Percentiles rank a stretch among this genome's conserved stretches.
Conservation (phyloP, 495 filamentous ascomycete species). For the Collariella sp. region DNA sequence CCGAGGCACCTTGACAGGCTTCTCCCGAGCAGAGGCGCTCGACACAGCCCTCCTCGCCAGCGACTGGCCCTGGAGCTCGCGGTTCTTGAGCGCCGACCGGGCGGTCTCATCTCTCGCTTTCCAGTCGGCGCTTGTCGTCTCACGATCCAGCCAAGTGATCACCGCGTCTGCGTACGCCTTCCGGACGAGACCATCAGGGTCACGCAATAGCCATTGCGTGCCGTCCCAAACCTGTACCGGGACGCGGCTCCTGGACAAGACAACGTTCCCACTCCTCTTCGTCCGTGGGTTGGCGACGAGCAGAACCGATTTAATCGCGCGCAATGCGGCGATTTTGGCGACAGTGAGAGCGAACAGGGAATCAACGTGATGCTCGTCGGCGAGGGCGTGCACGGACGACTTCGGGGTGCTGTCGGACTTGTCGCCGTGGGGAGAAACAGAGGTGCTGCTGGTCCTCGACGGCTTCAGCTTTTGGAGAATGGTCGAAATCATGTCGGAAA, state of each 20-base stretch:
- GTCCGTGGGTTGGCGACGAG: conserved; percentile 62
- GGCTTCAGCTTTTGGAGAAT: conserved; percentile 71
- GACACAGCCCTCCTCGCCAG: conserved; percentile 58
- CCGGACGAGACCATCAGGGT: conserved; percentile 64
- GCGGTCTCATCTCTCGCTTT: conserved; percentile 48
- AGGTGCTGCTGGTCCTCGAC: conserved; percentile 32
- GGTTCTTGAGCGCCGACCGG: conserved; percentile 30
- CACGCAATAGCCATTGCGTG: conserved; percentile 79
- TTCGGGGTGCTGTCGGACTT: conserved; percentile 27
- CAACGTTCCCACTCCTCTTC: conserved; percentile 49
- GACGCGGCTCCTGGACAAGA: conserved; percentile 62
- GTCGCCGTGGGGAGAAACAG: conserved; percentile 34
- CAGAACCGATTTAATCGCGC: conserved; percentile 70
- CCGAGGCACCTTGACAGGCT: conserved; percentile 43
- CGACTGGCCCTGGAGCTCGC: conserved; percentile 22
- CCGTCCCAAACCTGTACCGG: conserved; percentile 80
- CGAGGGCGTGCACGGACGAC: conserved; percentile 22
- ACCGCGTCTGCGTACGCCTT: conserved; percentile 78
- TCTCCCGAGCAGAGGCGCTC: conserved; percentile 55
- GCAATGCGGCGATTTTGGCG: conserved; percentile 68
- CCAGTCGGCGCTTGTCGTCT: conserved; percentile 62
- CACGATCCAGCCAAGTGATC: conserved; percentile 68
- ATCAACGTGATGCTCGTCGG: conserved; percentile 38
- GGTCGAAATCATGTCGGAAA: conserved; percentile 79
- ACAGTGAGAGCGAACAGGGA: conserved; percentile 65